Base-by-base conservation (phyloP, 306 rosid genomes). In the Mimosa pudica region DNA sequence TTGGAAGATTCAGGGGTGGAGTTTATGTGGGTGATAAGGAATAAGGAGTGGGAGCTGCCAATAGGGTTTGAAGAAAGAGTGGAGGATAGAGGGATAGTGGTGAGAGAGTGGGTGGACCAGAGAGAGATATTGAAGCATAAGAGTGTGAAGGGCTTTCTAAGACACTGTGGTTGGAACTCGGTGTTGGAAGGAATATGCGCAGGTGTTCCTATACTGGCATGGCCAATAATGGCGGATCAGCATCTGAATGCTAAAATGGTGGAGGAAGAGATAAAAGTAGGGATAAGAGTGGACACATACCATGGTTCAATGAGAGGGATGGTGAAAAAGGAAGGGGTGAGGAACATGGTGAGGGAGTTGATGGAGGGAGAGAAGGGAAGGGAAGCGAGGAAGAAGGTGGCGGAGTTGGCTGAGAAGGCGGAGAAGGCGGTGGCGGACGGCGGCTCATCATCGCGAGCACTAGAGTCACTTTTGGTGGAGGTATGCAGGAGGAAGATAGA, bases 221-320 rank as follows among this genome's bases (percentile, higher is more conserved):
- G 30, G 30, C 30, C 30, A 24, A 55, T 84, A 73, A 64, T 74
- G 89, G 91, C 86, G 14, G 89, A 89, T 0, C 89, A 89, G 54
- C 84, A 45, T 4, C 4, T 85, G 74, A 89, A 89, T 57, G 86
- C 91, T 7, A 87, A 79, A 24, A 49, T 85, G 84, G 93, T 87
- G 71, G 84, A 8, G 80, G 93, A 87, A 54, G 93, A 87, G 80
- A 75, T 87, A 3, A 79, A 51, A 75, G 82, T 82, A 9, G 89
- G 89, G 38, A 1, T 87, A 69, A 78, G 81, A n/a, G 83, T 81
- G 6, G 87, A 78, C 68, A 85, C 77, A 0, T 17, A 75, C 13
- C 79, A 79, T 3, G 79, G 85, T 0, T 68, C 76, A 2, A 82
- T 84, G 81, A 84, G 44, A 41, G 72, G 30, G 52, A 14, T 67